Conservation (phyloP, 805 yeast species). For the Metschnikowia anglica region DNA sequence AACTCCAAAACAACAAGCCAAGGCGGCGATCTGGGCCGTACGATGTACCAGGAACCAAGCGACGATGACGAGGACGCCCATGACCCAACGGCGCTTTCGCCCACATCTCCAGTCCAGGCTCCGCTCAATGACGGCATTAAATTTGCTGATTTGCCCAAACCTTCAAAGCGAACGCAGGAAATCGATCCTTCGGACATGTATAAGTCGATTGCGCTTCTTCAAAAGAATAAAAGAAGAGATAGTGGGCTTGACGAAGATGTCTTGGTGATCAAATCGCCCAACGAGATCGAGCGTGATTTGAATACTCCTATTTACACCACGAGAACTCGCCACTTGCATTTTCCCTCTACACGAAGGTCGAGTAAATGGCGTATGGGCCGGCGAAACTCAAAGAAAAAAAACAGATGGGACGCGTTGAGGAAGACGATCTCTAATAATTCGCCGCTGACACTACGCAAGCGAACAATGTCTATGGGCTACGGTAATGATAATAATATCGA, state of each 20-base stretch:
- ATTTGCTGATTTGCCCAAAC: slow-evolving; percentile 61
- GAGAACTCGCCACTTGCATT: slow-evolving; percentile 15
- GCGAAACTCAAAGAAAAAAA: slow-evolving; percentile 6
- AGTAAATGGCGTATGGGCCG: slow-evolving; percentile 14
- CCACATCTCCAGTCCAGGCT: background rate
- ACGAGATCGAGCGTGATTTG: slow-evolving; percentile 53
- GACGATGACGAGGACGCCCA: slow-evolving; percentile 23
- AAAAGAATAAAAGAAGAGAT: slow-evolving; percentile 38
- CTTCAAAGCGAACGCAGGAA: slow-evolving; percentile 39
- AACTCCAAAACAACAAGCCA: slow-evolving; percentile 10
- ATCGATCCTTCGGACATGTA: slow-evolving; percentile 81
- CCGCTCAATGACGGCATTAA: slow-evolving; percentile 39
- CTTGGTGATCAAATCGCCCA: slow-evolving; percentile 72
- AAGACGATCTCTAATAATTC: slow-evolving; percentile 25
- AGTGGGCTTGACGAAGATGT: slow-evolving; percentile 63
- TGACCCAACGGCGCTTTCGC: slow-evolving; percentile 2
- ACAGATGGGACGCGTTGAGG: slow-evolving; percentile 25
- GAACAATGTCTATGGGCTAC: background rate
- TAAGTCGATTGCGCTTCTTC: slow-evolving; percentile 79
- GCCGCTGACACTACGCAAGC: slow-evolving; percentile 6
- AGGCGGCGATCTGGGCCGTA: slow-evolving; percentile 16
- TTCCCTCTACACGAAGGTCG: slow-evolving; percentile 6
- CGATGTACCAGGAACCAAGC: slow-evolving; percentile 45
- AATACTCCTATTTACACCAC: slow-evolving; percentile 38
- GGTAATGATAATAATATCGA: background rate